Base-by-base conservation (phyloP, 805 yeast genomes). In the Wickerhamomyces rabaulensis region DNA sequence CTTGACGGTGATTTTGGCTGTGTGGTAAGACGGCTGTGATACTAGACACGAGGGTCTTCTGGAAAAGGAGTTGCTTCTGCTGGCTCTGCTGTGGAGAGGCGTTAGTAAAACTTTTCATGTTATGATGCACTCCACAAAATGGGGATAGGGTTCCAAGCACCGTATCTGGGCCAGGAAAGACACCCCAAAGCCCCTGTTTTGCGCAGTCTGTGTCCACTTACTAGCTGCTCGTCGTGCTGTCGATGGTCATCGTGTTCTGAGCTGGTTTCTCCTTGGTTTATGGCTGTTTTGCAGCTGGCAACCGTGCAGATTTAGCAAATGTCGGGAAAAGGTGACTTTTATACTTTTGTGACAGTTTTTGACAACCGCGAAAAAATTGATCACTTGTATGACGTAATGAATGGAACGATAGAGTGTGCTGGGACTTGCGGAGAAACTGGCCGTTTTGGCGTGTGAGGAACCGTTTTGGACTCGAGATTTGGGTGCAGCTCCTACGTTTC, bases 1-100 rank as follows among this genome's bases (percentile, higher is more conserved):
- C 71, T 56, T 65, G 46, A 65, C 65, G 9, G 71, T 66, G 40
- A 69, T 62, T 39, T 60, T 58, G 2, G 62, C 66, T 20, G 63
- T 55, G 47, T 64, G 62, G 49, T 55, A 62, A 37, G 45, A 31
- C 13, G 56, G 53, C 21, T 29, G 43, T 13, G 51, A 45, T 1
- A 54, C 50, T 0, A 56, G 43, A 16, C 51, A 45, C 6, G 55
- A 49, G 20, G 51, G 44, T 23, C 55, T 50, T 47, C 55, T 49
- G 13, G 41, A 31, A 5, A 45, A 37, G 3, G 48, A 40, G 29
- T 41, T 45, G 39, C 40, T 42, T 41, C 49, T 45, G 16, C 40
- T 45, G 17, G 40, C 12, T 7, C 35, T 9, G 21, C 46, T 46
- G 19, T 9, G 22, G 37, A 7, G 16, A 17, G 8, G 3, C 10